Evolutionary conservation across 2,329 filamentous ascomycete species (phyloP).

Genomic region (Lachnellula suecica): DNA sequence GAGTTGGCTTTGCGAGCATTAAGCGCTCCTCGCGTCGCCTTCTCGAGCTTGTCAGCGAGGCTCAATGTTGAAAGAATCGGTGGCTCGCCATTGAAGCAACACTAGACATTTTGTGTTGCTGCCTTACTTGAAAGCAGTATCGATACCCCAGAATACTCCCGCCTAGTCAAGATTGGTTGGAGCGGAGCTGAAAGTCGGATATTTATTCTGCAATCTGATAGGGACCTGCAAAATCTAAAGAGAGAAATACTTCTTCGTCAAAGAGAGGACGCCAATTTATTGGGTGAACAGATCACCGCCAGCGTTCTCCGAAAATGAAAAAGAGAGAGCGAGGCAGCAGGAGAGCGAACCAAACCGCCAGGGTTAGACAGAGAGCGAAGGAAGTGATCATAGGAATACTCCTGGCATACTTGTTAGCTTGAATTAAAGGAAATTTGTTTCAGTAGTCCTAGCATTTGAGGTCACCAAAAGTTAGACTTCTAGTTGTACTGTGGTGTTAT

Average conservation of each 20-base stretch:
- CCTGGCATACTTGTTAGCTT: background rate
- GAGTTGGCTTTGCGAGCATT: constrained; percentile 71
- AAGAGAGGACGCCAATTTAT: background rate
- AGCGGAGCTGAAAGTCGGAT: background rate
- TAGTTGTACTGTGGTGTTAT: too few relatives aligned
- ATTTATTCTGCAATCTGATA: background rate
- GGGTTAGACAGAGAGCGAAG: background rate
- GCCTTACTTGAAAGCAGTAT: constrained; percentile 68
- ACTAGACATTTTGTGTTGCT: constrained; percentile 65
- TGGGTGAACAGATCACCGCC: background rate
- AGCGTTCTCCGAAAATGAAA: background rate
- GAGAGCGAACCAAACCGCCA: too few relatives aligned
- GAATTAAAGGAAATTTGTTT: background rate
- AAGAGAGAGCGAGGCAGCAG: background rate
- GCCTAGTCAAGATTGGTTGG: background rate
- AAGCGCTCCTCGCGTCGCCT: constrained; percentile 66
- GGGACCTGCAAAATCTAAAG: background rate
- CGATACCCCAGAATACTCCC: constrained; percentile 73
- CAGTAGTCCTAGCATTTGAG: too few relatives aligned
- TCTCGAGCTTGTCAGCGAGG: constrained; percentile 46
- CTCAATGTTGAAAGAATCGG: constrained; percentile 74
- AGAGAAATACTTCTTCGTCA: background rate
- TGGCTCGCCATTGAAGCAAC: constrained; percentile 75
- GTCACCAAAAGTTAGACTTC: too few relatives aligned
- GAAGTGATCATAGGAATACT: background rate